phyloP scores from a whole-genome alignment of 257 asterid species.

The Solanum paucissectum region DNA sequence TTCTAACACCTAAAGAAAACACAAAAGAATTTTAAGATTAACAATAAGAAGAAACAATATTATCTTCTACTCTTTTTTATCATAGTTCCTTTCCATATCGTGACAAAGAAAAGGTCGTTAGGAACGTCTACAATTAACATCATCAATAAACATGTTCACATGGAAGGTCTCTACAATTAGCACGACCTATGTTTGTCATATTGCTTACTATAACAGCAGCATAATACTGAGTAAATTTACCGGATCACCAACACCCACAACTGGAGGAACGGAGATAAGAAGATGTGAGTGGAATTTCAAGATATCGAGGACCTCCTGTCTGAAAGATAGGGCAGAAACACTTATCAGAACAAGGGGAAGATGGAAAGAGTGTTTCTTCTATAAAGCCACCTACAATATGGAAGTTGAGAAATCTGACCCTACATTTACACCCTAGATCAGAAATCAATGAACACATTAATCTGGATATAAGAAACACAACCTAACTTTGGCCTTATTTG shows the following conservation, averaged over 20 bases:
- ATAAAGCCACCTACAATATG: neutral
- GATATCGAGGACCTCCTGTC: constrained; percentile 57
- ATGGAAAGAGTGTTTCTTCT: neutral
- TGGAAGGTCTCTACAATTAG: neutral
- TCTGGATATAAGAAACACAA: neutral
- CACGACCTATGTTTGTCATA: neutral
- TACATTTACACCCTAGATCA: neutral
- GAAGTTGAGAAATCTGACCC: neutral
- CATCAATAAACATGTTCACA: neutral
- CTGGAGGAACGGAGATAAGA: constrained; percentile 64
- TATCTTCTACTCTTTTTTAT: neutral
- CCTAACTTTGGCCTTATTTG: neutral
- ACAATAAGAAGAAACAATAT: neutral
- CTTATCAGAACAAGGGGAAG: neutral
- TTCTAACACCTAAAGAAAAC: neutral
- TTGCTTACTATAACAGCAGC: neutral
- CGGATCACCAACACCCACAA: constrained; percentile 62
- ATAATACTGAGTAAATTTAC: constrained; percentile 17
- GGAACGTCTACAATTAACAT: neutral
- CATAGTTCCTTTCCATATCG: neutral
- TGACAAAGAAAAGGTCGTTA: neutral
- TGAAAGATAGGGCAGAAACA: constrained; percentile 20
- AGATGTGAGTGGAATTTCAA: constrained; percentile 61
- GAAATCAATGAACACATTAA: neutral
- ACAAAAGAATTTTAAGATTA: neutral